Conservation (phyloP, 2,329 filamentous ascomycete genomes). For the Stagonosporopsis vannaccii region DNA sequence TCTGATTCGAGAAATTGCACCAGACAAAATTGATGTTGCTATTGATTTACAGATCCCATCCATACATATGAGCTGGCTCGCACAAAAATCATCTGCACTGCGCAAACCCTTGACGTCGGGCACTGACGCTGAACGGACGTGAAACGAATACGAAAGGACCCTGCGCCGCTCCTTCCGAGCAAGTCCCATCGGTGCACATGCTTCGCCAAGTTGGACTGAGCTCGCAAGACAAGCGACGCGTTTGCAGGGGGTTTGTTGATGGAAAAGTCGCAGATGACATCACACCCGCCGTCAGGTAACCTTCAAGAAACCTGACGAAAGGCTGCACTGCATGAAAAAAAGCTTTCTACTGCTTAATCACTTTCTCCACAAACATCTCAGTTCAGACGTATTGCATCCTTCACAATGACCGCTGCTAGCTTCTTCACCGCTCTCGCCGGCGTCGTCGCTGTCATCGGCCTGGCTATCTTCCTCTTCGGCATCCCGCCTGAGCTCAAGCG, state of each 20-base stretch:
- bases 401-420: conserved; percentile 36
- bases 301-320: conserved; percentile 8
- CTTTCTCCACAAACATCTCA: neutral
- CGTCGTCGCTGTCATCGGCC: conserved; percentile 46
- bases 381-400: neutral
- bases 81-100: conserved; percentile 7
- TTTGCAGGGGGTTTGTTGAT: conserved; percentile 11
- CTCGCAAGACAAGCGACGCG: conserved; percentile 6
- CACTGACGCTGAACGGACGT: conserved; percentile 2
- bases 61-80: neutral
- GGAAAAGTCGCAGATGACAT: conserved; percentile 11
- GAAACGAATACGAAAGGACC: conserved; percentile 16
- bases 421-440: conserved; percentile 45
- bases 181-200: conserved; percentile 10
- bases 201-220: conserved; percentile 8
- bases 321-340: conserved; percentile 1
- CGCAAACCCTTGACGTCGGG: conserved; percentile 4
- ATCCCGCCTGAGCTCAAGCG: conserved; percentile 57
- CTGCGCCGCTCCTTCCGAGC: conserved; percentile 15
- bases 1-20: neutral
- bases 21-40: neutral
- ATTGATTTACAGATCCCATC: neutral
- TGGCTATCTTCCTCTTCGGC: conserved; percentile 57
- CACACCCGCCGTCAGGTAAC: conserved; percentile 4
- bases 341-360: neutral